A percentile compares a stretch with the other conserved stretches of the same genome.
Evolutionary conservation across 257 asterid species (phyloP).

Genomic region (Penstemon barbatus): DNA sequence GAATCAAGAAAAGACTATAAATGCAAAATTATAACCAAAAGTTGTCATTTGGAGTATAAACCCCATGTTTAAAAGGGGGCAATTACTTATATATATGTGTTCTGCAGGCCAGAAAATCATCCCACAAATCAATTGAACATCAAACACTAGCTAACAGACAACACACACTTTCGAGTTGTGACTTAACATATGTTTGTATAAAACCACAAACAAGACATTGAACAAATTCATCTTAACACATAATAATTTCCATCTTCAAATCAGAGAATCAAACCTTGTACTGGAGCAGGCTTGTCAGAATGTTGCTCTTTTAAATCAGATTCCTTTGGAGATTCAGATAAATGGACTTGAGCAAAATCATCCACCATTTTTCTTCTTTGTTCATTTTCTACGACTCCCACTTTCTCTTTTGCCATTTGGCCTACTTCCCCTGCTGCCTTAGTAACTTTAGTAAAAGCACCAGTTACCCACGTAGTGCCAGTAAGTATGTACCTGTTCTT

Average conservation of each 20-base stretch:
- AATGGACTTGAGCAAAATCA: constrained; percentile 77
- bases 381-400: constrained; percentile 73
- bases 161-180: constrained; percentile 21
- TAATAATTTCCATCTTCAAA: constrained; percentile 37
- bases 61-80: too few relatives aligned
- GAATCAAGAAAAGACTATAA: too few relatives aligned
- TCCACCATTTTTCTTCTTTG: constrained; percentile 81
- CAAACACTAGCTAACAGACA: constrained; percentile 21
- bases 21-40: too few relatives aligned
- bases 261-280: constrained; percentile 63
- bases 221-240: constrained; percentile 28
- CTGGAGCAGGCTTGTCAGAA: constrained; percentile 67
- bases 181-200: constrained; percentile 18
- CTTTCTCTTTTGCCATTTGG: constrained; percentile 82
- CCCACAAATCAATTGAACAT: constrained; percentile 30
- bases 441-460: constrained; percentile 72
- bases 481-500: constrained; percentile 81
- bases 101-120: constrained; percentile 20
- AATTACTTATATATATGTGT: not conserved
- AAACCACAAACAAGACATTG: constrained; percentile 30
- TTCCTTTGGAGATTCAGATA: constrained; percentile 77
- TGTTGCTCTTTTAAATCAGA: constrained; percentile 51
- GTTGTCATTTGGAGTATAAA: too few relatives aligned
- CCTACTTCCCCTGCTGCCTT: constrained; percentile 93
- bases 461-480: constrained; percentile 86